Conservation (phyloP, 768 basidiomycete genomes). For the Serendipita vermifera region DNA sequence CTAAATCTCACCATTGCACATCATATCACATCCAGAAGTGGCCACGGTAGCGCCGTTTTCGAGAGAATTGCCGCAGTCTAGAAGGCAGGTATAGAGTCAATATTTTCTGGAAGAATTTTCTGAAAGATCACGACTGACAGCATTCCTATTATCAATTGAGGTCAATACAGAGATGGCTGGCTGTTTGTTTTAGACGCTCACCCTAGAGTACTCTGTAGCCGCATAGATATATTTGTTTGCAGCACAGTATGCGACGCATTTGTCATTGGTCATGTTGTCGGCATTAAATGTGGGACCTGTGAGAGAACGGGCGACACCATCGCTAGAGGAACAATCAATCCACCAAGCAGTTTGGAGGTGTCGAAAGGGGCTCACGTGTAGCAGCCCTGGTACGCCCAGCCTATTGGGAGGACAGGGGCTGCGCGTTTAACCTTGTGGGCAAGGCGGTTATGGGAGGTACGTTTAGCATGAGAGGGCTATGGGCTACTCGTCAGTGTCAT, state of each 20-base stretch:
- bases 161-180: not conserved
- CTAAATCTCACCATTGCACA: conserved; percentile 53
- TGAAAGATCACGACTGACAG: conserved; percentile 30
- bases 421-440: not conserved
- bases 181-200: not conserved
- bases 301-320: conserved; percentile 43
- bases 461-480: not conserved
- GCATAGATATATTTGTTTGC: conserved; percentile 44
- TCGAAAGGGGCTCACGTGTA: conserved; percentile 13
- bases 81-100: not conserved
- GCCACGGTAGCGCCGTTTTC: conserved; percentile 35
- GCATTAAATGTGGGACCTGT: conserved; percentile 33
- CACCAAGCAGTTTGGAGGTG: not conserved
- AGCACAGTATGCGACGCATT: conserved; percentile 35
- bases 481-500: not conserved
- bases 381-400: conserved; percentile 20
- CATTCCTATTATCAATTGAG: conserved; percentile 26
- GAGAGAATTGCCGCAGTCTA: conserved; percentile 53
- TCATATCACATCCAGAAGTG: conserved; percentile 43
- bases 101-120: not conserved
- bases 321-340: conserved; percentile 30
- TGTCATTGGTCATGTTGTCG: conserved; percentile 44
- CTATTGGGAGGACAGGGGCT: conserved; percentile 15
- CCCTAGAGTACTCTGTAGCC: conserved; percentile 52
- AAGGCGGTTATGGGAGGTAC: not conserved